Base-by-base conservation (phyloP, 2,329 filamentous ascomycete species). In the Cryoendolithus antarcticus region DNA sequence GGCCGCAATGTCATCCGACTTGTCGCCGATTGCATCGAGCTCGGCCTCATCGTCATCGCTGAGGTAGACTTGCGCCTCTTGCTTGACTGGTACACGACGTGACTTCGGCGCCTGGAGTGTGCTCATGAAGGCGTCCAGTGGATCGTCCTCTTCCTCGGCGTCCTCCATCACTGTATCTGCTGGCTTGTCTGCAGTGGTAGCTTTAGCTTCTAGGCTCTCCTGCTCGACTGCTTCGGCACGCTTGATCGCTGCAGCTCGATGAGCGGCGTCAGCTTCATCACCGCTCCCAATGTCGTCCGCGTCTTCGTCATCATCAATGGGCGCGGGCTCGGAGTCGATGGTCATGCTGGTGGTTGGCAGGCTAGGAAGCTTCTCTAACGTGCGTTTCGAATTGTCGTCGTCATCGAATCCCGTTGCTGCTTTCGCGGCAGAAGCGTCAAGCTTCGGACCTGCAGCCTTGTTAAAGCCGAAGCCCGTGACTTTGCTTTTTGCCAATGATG, bases 51-150 rank as follows among this genome's bases (percentile, higher is more conserved):
- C 81, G 44, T 77, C 73, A 12, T 13, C 2, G 44, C 81, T 85
- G 58, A 94, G 94, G 52, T 95, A 82, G 6, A 88, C 77, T 58
- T 93, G 80, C 2, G 85, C 84, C 52, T 84, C 78, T 33, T 69
- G 59, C 50, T 73, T 73, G 24, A 40, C 65, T 24, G 44, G 44
- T n/a, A 37, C 39, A 3, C 44, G 38, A 12, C 36, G 42, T 10
- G 59, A 54, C 7, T 64, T 62, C 10, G 72, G 60, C 40, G 75
- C 71, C 3, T 65, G 65, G 36, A 82, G 68, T 44, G 73, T 75
- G 38, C 78, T 81, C 91, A 98, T 98, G 65, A 93, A 98, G n/a
- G 86, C 89, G 64, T 98, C 91, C 29, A 98, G 68, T 6, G 91
- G 86, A 58, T 98, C 91, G 29, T 91, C 64, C 27, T 84, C 76